Evolutionary conservation across 2,329 filamentous ascomycete species (phyloP), one percentile per base, ranked within the genome.

Genomic region (Monosporascus cannonballus): DNA sequence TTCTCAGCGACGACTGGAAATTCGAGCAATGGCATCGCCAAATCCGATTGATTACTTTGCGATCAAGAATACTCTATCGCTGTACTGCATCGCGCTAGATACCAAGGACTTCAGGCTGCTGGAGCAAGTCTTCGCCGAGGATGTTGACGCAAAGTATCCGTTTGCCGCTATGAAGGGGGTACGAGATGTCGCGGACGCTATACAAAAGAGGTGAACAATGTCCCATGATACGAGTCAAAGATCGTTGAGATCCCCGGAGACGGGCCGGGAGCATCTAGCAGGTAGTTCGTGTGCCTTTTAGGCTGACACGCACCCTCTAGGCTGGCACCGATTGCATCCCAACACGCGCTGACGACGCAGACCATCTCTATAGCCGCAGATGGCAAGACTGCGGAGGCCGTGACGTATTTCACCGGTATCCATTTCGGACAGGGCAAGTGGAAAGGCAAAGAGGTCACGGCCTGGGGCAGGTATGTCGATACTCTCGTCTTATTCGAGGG

Each of bases 281-380:
- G 1, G 30, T 5, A 34, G 4, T 14, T 14, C 4, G 9, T 34
- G 11, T 14, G 4, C 30, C 14, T 34, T 5, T 24, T n/a, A n/a
- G 22, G 41, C 15, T 22, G 15, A 42, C 18, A 14, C 18, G 39
- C 4, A 20, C 18, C 18, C 39, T 2, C 22, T 34, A 56, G 54
- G 14, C 44, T 56, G 49, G 30, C 47, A n/a, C 36, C 49, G 15
- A 24, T 56, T 9, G 27, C 39, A 30, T 44, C 54, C 18, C 54
- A 56, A 17, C 54, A 56, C 39, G 46, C 51, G 20, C 49, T 56
- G 49, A 56, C 54, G 20, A 56, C 54, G 9, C 54, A 56, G 30
- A 54, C 37, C 18, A 45, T 56, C 41, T 49, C 51, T 15, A 47
- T 54, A n/a, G 48, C 46, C 14, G 48, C 25, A 6, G 48, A 51